Evolutionary conservation across 2,329 filamentous ascomycete species (phyloP).

Genomic region (Nothophoma quercina): DNA sequence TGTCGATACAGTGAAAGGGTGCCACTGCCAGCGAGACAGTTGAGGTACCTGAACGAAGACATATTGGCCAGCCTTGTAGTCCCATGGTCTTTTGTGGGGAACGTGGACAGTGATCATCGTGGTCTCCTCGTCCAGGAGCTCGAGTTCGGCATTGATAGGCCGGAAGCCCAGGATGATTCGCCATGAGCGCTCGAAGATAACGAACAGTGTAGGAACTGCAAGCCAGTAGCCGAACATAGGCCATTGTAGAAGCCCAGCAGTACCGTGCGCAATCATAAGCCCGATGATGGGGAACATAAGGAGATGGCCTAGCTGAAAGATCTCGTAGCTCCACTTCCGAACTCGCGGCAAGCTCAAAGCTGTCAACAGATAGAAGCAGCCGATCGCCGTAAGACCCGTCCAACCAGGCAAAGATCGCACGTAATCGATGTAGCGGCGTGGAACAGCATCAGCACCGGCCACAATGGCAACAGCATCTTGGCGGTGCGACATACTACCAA

Average conservation of each 20-base stretch:
- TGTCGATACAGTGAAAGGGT: constrained; percentile 66
- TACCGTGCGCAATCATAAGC: constrained; percentile 64
- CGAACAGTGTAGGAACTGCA: constrained; percentile 60
- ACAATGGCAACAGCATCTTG: constrained; percentile 56
- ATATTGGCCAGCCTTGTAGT: constrained; percentile 65
- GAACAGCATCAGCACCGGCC: constrained; percentile 55
- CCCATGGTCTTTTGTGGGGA: constrained; percentile 59
- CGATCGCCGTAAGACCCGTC: constrained; percentile 59
- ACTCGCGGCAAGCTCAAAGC: constrained; percentile 60
- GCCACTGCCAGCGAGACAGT: constrained; percentile 65
- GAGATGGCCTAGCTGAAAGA: constrained; percentile 65
- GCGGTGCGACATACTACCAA: constrained; percentile 56
- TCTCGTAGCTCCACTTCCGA: constrained; percentile 61
- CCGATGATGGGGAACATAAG: constrained; percentile 67
- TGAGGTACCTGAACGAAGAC: constrained; percentile 64
- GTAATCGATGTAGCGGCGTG: constrained; percentile 57
- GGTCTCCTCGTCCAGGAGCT: constrained; percentile 62
- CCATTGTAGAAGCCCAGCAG: constrained; percentile 58
- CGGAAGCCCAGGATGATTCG: constrained; percentile 59
- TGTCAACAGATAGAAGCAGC: constrained; percentile 60
- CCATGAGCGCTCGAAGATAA: constrained; percentile 59
- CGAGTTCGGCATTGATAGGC: constrained; percentile 57
- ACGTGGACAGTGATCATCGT: constrained; percentile 59
- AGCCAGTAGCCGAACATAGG: constrained; percentile 67
- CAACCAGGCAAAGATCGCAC: constrained; percentile 59